Base-by-base conservation (phyloP, 116 monocot species). In the Trichopus zeylanicus region DNA sequence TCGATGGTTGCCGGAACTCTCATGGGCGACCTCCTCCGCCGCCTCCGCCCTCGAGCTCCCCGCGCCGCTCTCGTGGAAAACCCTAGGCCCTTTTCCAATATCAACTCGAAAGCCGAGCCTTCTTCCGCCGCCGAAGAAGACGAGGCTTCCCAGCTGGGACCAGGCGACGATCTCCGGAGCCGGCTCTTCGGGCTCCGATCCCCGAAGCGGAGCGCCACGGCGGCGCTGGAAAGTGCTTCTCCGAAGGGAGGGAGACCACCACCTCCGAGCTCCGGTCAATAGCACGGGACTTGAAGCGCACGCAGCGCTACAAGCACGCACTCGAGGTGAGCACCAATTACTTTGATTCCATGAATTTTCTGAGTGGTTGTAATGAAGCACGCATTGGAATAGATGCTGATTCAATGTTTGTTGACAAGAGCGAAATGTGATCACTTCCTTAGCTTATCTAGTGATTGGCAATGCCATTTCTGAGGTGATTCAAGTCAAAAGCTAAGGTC, bases 271-370 rank as follows among this genome's bases (percentile, higher is more conserved):
- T 97, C 53, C 86, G 95, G 11, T 26, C 51, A 22, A 79, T 89
- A 53, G 65, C 84, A 29, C 67, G 35, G 68, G 95, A 90, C 11
- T 73, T 97, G 18, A 72, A 64, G 46, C 63, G 75, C 21, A 61
- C 75, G 12, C 73, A 78, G 55, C 78, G 91, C 9, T 97, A 79
- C 64, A 97, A 97, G 69, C 95, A 97, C 51, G 95, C 95, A 0
- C 95, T 97, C 21, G 91, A 97, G 91, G 95, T 95, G 26, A 7
- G 60, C n/a, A n/a, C n/a, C n/a, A n/a, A n/a, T n/a, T n/a, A n/a
- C n/a, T n/a, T 3, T 5, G 59, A 12, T 32, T 55, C 18, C 1
- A 12, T 8, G 42, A 42, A 4, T 13, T 42, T 42, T n/a, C 42
- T 42, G 12, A 42, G n/a, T 42, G 18, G 18, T 18, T n/a, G n/a